Evolutionary conservation across 73 alveolate genomes (phyloP).

Genomic region (Paramecium caudatum): DNA sequence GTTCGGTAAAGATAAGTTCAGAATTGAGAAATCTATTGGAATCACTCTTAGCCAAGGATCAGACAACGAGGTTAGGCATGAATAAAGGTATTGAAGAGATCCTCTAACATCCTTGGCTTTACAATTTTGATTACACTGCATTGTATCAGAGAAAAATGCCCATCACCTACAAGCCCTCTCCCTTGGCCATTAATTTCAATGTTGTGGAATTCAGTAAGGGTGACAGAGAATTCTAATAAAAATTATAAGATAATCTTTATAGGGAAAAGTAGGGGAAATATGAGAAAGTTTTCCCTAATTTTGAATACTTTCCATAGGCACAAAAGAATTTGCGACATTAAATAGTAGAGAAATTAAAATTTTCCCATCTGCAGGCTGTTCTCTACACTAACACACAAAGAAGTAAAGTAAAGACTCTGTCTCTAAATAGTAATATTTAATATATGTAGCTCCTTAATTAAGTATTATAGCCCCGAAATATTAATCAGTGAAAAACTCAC

Average conservation of each 20-base stretch:
- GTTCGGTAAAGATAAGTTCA: conserved; percentile 24
- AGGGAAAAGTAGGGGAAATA: not conserved
- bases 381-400: not conserved
- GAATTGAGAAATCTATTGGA: conserved; percentile 75
- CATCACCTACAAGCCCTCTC: conserved; percentile 21
- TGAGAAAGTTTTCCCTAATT: not conserved
- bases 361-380: not conserved
- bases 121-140: conserved; percentile 87
- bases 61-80: conserved; percentile 81
- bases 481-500: conserved; percentile 6
- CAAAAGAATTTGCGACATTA: not conserved
- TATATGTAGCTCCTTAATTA: not conserved
- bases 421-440: not conserved
- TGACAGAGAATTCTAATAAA: conserved; percentile 38
- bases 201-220: conserved; percentile 47
- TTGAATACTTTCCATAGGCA: not conserved
- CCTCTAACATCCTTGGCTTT: conserved; percentile 89
- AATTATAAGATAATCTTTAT: conserved; percentile 41
- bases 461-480: not conserved
- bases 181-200: conserved; percentile 8
- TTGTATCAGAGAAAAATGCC: not conserved
- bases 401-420: not conserved
- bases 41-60: conserved; percentile 84
- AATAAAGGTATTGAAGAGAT: conserved; percentile 83
- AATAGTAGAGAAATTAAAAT: not conserved